Conservation (phyloP, 805 yeast genomes). For the Lipomyces mesembrius region DNA sequence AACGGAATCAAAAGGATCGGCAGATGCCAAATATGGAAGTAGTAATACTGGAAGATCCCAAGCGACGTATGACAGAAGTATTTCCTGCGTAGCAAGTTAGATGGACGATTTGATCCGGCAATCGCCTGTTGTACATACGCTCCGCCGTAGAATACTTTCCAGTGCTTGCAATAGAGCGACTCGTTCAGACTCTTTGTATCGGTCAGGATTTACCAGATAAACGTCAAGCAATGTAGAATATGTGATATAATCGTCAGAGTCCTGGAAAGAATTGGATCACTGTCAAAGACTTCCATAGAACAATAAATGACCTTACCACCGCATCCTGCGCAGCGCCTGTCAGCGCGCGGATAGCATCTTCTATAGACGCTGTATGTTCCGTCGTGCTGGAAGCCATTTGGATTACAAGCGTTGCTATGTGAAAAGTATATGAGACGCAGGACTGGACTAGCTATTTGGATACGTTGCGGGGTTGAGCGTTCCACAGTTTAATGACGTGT, state of each 20-base stretch:
- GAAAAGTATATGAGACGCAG: not conserved
- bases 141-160: constrained; percentile 49
- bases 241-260: constrained; percentile 65
- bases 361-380: constrained; percentile 3
- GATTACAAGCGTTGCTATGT: not conserved
- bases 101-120: not conserved
- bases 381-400: constrained; percentile 16
- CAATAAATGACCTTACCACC: constrained; percentile 22
- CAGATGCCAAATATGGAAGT: constrained; percentile 55
- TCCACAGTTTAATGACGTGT: not conserved
- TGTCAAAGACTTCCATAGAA: not conserved
- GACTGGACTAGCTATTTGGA: not conserved
- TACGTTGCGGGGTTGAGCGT: not conserved
- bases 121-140: constrained; percentile 18
- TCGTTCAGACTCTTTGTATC: constrained; percentile 57
- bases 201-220: constrained; percentile 55
- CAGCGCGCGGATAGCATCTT: constrained; percentile 26
- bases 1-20: constrained; percentile 27
- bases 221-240: constrained; percentile 75
- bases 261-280: constrained; percentile 34
- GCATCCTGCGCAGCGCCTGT: constrained; percentile 34
- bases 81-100: constrained; percentile 46
- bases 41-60: constrained; percentile 88
- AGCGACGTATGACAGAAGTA: constrained; percentile 69
- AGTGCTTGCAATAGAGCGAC: constrained; percentile 55